Percentiles rank a stretch among this genome's conserved stretches.
phyloP scores from a whole-genome alignment of 2,329 filamentous ascomycete genomes.

The Passalora sequoiae region DNA sequence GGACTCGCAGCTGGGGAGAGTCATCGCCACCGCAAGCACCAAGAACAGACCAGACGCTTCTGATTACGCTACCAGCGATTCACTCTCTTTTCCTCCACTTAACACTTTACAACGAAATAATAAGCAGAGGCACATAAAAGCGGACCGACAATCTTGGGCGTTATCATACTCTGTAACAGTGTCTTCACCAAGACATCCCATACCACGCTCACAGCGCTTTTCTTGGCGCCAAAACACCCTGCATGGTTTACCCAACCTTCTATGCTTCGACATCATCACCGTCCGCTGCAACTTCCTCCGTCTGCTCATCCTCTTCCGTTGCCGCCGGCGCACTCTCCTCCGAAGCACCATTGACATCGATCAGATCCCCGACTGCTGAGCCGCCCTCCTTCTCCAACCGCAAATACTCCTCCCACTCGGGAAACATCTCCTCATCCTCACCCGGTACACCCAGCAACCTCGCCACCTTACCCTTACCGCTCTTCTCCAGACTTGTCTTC shows the following conservation, averaged over 20 bases:
- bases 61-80: too few relatives aligned
- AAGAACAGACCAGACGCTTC: too few relatives aligned
- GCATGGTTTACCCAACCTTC: slow-evolving; percentile 5
- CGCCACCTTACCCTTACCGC: slow-evolving; percentile 77
- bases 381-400: slow-evolving; percentile 70
- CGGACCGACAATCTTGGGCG: too few relatives aligned
- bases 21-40: too few relatives aligned
- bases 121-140: too few relatives aligned
- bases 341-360: slow-evolving; percentile 36
- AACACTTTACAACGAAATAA: too few relatives aligned
- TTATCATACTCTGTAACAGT: too few relatives aligned
- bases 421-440: slow-evolving; percentile 67
- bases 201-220: too few relatives aligned
- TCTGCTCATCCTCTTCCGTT: slow-evolving; percentile 15
- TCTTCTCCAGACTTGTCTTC: slow-evolving; percentile 79
- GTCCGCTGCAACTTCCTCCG: slow-evolving; percentile 14
- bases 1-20: too few relatives aligned
- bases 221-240: not conserved
- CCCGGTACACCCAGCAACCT: slow-evolving; percentile 78
- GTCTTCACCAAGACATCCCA: too few relatives aligned
- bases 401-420: slow-evolving; percentile 91
- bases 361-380: slow-evolving; percentile 37
- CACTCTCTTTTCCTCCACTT: too few relatives aligned
- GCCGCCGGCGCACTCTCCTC: slow-evolving; percentile 18
- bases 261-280: slow-evolving; percentile 9